phyloP scores from a whole-genome alignment of 768 basidiomycete genomes.

The Boletus speciosus region DNA sequence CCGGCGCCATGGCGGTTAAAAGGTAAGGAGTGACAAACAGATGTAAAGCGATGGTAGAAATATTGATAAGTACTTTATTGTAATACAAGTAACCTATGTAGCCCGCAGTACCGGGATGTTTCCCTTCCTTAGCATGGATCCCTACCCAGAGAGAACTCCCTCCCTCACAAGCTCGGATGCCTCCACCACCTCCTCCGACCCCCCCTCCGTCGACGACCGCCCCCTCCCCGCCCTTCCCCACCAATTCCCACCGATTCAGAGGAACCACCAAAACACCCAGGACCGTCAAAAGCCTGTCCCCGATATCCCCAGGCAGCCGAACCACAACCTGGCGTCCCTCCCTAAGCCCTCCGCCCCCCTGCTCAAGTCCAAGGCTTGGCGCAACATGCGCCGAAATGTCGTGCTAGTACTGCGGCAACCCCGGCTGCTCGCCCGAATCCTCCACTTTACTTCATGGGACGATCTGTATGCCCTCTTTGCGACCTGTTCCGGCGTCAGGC shows the following conservation, averaged over 20 bases:
- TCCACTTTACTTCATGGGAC: constrained; percentile 33
- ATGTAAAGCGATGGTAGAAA: not conserved
- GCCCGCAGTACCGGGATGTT: constrained; percentile 1
- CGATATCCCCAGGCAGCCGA: not conserved
- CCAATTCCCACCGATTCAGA: not conserved
- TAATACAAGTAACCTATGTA: too few relatives aligned
- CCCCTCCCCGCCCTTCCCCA: constrained; percentile 21
- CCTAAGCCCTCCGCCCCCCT: constrained; percentile 4
- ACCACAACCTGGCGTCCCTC: not conserved
- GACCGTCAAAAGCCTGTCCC: not conserved
- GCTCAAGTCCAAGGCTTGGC: constrained; percentile 22
- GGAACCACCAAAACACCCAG: not conserved
- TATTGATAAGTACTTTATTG: too few relatives aligned
- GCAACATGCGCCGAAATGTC: constrained; percentile 26
- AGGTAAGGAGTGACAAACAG: constrained; percentile 10
- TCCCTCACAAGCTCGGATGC: constrained; percentile 29
- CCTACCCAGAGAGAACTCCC: constrained; percentile 22
- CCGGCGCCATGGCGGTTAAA: constrained; percentile 13
- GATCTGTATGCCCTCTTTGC: constrained; percentile 40
- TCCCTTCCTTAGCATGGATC: constrained; percentile 23
- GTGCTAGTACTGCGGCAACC: constrained; percentile 33
- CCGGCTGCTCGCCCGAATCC: constrained; percentile 31
- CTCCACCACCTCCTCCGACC: constrained; percentile 17
- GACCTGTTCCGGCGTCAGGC: constrained; percentile 35
- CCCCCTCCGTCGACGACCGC: constrained; percentile 17